phyloP scores from a whole-genome alignment of 805 yeast genomes.

The Wickerhamiella sergipiensis region DNA sequence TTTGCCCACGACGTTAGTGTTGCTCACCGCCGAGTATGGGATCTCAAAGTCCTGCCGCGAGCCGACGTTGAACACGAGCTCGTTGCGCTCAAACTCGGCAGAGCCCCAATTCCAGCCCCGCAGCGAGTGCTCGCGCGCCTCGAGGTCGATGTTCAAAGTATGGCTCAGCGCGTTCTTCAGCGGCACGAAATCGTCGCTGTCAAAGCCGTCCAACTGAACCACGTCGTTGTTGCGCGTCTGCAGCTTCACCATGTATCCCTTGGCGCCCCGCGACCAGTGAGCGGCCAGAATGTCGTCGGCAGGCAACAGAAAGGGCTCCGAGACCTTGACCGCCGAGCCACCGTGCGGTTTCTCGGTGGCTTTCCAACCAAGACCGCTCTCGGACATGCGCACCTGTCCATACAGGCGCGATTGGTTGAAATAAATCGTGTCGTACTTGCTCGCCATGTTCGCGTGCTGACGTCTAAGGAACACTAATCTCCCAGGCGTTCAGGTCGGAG shows the following conservation, averaged over 20 bases:
- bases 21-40: conserved; percentile 67
- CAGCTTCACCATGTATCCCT: conserved; percentile 80
- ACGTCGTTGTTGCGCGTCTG: conserved; percentile 84
- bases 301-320: conserved; percentile 78
- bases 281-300: conserved; percentile 68
- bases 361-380: conserved; percentile 98
- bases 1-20: conserved; percentile 81
- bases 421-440: conserved; percentile 81
- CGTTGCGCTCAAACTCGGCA: conserved; percentile 82
- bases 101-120: conserved; percentile 99
- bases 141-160: conserved; percentile 58
- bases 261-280: conserved; percentile 85
- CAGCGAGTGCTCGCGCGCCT: conserved; percentile 77
- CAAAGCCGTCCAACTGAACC: conserved; percentile 83
- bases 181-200: conserved; percentile 59
- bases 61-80: conserved; percentile 70
- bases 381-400: conserved; percentile 91
- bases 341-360: conserved; percentile 34
- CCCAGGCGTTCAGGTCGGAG: no score
- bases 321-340: conserved; percentile 34
- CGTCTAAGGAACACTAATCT: neutral
- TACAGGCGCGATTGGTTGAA: conserved; percentile 69
- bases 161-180: conserved; percentile 75
- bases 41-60: conserved; percentile 86
- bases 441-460: conserved; percentile 12